phyloP scores from a whole-genome alignment of 768 basidiomycete genomes.

The Collybia sordida region DNA sequence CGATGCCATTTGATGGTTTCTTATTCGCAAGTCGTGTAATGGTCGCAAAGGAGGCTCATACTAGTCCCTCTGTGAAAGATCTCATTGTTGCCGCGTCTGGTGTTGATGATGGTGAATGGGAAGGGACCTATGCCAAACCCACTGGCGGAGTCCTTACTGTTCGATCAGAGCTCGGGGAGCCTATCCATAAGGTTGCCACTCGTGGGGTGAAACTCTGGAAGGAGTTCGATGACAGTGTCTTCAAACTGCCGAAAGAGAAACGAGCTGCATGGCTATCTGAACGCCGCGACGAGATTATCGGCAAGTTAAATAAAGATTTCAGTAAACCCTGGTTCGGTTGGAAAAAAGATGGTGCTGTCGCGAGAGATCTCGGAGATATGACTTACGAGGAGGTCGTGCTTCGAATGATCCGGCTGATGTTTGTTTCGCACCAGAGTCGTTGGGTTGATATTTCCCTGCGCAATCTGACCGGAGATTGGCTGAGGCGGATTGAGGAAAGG shows the following conservation, averaged over 20 bases:
- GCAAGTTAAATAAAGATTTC: slow-evolving; percentile 92
- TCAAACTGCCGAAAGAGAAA: slow-evolving; percentile 96
- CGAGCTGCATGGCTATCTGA: slow-evolving; percentile 84
- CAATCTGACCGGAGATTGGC: slow-evolving; percentile 95
- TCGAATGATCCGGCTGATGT: slow-evolving; percentile 93
- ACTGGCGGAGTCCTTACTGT: slow-evolving; percentile 97
- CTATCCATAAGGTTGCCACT: slow-evolving; percentile 98
- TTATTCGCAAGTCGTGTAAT: slow-evolving; percentile 96
- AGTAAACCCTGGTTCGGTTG: slow-evolving; percentile 96
- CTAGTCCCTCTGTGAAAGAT: slow-evolving; percentile 92
- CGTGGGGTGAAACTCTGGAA: slow-evolving; percentile 98
- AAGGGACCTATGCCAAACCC: slow-evolving; percentile 90
- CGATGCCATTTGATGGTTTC: slow-evolving; percentile 99
- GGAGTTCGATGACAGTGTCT: slow-evolving; percentile 96
- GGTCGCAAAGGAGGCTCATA: slow-evolving; percentile 99
- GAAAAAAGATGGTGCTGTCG: slow-evolving; percentile 89
- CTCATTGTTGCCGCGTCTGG: slow-evolving; percentile 94
- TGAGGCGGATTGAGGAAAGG: slow-evolving; percentile 92
- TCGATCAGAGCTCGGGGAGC: slow-evolving; percentile 96
- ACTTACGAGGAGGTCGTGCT: slow-evolving; percentile 96
- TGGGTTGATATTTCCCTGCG: slow-evolving; percentile 93
- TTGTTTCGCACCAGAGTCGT: slow-evolving; percentile 83
- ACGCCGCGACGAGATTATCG: slow-evolving; percentile 86
- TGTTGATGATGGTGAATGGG: slow-evolving; percentile 88
- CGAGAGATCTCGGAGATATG: slow-evolving; percentile 91